A percentile compares a stretch with the other conserved stretches of the same genome.
Evolutionary conservation across 1,139 yeast genomes (phyloP).

Genomic region (Candida frijolesensis): DNA sequence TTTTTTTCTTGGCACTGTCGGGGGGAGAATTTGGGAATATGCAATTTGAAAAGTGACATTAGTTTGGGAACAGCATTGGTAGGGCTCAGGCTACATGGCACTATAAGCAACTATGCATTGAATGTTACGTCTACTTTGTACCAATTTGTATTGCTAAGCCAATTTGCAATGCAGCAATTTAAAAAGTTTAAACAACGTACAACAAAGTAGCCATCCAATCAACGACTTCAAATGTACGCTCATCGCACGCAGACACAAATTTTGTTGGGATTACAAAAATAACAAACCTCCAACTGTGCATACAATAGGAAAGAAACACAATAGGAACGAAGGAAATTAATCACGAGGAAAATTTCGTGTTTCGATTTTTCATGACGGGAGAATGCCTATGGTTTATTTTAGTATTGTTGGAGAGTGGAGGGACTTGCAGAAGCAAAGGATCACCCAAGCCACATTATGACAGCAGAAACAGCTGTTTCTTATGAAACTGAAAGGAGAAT

Average conservation of each 20-base stretch:
- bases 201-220: no score
- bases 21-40: neutral
- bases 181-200: no score
- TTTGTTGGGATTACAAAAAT: no score
- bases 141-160: neutral
- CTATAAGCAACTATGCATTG: neutral
- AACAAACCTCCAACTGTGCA: no score
- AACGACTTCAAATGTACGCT: no score
- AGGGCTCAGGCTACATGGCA: neutral
- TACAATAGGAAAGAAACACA: no score
- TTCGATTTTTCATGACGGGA: neutral
- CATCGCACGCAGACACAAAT: no score
- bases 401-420: neutral
- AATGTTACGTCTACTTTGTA: neutral
- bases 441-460: neutral
- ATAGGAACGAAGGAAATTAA: neutral
- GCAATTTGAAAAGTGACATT: neutral
- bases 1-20: slow-evolving; percentile 3
- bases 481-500: no score
- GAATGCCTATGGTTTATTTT: no score
- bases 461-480: neutral
- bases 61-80: slow-evolving; percentile 2
- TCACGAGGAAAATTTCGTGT: neutral
- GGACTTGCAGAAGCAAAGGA: no score
- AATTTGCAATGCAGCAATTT: neutral